These are phyloP conservation scores for Nicotiana paniculata DNA, from an alignment of 257 asterid species.

Conservation along the genomic window DNA sequence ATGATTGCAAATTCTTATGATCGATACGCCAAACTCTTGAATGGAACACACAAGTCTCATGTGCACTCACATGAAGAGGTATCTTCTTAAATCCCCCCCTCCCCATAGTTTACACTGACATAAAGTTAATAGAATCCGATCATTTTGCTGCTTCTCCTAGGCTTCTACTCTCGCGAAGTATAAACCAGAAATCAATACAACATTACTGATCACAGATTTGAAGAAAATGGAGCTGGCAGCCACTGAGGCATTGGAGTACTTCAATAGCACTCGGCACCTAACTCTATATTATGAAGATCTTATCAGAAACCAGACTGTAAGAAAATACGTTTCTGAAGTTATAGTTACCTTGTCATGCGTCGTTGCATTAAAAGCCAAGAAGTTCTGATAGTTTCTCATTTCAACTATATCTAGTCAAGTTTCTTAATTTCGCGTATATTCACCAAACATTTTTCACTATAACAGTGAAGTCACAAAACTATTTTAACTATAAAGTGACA, in stretches of 20 bases:
- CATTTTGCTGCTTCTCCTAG: conserved; percentile 4
- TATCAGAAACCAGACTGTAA: conserved; percentile 6
- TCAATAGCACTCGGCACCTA: conserved; percentile 15
- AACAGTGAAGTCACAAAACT: too few species aligned
- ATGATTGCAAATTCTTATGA: conserved; percentile 37
- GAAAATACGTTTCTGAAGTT: background rate
- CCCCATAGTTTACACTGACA: too few species aligned
- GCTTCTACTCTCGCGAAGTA: conserved; percentile 14
- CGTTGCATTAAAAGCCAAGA: background rate
- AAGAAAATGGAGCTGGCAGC: background rate
- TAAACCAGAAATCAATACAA: conserved; percentile 13
- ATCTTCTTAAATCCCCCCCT: background rate
- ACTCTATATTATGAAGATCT: conserved; percentile 12
- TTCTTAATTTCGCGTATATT: background rate
- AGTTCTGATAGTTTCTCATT: background rate
- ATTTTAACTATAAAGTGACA: too few species aligned
- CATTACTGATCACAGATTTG: background rate
- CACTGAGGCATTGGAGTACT: conserved; percentile 9
- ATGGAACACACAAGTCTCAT: conserved; percentile 43
- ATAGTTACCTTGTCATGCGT: background rate
- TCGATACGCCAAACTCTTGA: conserved; percentile 28
- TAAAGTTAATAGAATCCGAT: background rate
- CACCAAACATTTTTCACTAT: too few species aligned
- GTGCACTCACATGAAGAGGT: conserved; percentile 39
- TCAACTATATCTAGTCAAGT: background rate